These are phyloP conservation scores for Stephania yunnanensis DNA, from an alignment of 164 flowering plant species.

Conservation along the genomic window DNA sequence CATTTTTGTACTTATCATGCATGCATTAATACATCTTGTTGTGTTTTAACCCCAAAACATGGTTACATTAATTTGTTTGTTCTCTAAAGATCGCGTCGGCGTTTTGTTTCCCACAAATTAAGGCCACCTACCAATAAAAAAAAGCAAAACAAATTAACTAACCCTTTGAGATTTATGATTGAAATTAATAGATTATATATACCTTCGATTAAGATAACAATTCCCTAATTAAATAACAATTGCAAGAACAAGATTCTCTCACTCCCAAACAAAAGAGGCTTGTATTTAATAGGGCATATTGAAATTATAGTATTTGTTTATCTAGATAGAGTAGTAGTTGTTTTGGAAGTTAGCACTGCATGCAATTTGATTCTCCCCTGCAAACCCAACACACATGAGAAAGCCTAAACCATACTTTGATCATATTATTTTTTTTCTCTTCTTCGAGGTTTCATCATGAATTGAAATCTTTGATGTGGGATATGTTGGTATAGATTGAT, in stretches of 20 bases:
- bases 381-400: neutral
- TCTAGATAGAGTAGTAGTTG: neutral
- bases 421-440: neutral
- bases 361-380: slow-evolving; percentile 10
- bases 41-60: neutral
- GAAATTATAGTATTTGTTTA: neutral
- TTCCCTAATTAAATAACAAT: neutral
- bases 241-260: neutral
- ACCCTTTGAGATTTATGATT: neutral
- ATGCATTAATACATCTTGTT: neutral
- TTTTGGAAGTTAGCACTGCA: slow-evolving; percentile 5
- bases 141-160: neutral
- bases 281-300: neutral
- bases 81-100: neutral
- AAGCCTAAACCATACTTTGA: neutral
- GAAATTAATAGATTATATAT: neutral
- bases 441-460: neutral
- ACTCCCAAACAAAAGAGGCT: neutral
- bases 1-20: too few species aligned
- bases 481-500: neutral
- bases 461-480: neutral
- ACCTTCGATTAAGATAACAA: neutral
- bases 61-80: slow-evolving; percentile 1
- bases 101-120: slow-evolving; percentile 12
- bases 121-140: slow-evolving; percentile 7